Percentiles rank a stretch among this genome's conserved stretches.
Conservation (phyloP, 768 basidiomycete genomes). For the Lepiota venenata region DNA sequence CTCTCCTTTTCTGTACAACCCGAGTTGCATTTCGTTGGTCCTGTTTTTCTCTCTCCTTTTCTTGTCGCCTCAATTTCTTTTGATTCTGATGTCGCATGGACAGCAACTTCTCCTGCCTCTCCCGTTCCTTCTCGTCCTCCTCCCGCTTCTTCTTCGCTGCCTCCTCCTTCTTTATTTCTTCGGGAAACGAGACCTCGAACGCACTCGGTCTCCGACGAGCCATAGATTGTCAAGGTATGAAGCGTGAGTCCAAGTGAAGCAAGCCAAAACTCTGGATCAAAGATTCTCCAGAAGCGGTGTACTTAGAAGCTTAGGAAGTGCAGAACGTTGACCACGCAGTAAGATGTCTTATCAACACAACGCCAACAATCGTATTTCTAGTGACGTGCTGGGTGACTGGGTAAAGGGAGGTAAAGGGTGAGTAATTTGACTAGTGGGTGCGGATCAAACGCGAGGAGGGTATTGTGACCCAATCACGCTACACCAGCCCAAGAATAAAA, state of each 20-base stretch:
- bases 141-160: conserved; percentile 4
- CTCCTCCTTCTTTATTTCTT: conserved; percentile 24
- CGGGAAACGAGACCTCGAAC: conserved; percentile 51
- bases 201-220: conserved; percentile 45
- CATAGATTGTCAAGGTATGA: conserved; percentile 20
- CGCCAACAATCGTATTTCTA: too few relatives aligned
- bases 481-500: not conserved
- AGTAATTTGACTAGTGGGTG: not conserved
- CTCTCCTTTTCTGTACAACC: not conserved
- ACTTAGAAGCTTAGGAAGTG: too few relatives aligned
- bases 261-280: too few relatives aligned
- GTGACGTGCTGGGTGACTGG: too few relatives aligned
- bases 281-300: too few relatives aligned
- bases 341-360: too few relatives aligned
- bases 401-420: not conserved
- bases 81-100: conserved; percentile 1
- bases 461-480: not conserved
- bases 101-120: not conserved
- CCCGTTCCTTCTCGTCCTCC: conserved; percentile 7
- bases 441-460: not conserved
- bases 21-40: not conserved
- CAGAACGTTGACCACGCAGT: too few relatives aligned
- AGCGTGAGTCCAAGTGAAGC: too few relatives aligned
- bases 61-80: conserved; percentile 5
- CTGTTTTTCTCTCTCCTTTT: conserved; percentile 2